phyloP scores from a whole-genome alignment of 352 stramenopile genomes.

The Pythium sukuiense region DNA sequence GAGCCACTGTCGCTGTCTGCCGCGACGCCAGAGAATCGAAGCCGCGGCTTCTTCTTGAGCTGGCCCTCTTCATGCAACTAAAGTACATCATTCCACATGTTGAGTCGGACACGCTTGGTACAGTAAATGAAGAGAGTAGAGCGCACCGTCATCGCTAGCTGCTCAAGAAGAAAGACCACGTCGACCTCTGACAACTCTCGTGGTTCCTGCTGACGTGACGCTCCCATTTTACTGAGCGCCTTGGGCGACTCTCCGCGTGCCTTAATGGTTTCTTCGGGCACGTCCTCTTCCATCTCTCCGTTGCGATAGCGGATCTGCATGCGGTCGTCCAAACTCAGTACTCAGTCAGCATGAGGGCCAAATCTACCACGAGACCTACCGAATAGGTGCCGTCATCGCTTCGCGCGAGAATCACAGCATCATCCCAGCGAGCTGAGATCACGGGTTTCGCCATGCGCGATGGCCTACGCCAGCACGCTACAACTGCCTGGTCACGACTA shows the following conservation, averaged over 20 bases:
- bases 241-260: background rate
- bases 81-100: background rate
- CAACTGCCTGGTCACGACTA: constrained; percentile 6
- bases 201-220: background rate
- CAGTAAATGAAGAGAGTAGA: background rate
- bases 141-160: constrained; percentile 64
- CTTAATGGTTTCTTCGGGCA: constrained; percentile 37
- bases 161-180: constrained; percentile 58
- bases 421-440: constrained; percentile 13
- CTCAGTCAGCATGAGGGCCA: no score
- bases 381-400: constrained; percentile 12
- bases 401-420: constrained; percentile 13
- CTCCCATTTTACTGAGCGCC: background rate
- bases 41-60: constrained; percentile 47
- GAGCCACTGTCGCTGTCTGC: background rate
- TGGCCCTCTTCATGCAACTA: constrained; percentile 61
- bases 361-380: constrained; percentile 7
- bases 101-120: no score
- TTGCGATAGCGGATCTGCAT: constrained; percentile 51
- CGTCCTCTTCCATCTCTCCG: constrained; percentile 57
- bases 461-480: constrained; percentile 20
- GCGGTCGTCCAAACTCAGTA: background rate
- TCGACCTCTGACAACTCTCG: constrained; percentile 23
- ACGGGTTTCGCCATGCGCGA: constrained; percentile 8
- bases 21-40: constrained; percentile 4